Evolutionary conservation across 768 basidiomycete species (phyloP).

Genomic region (Russula sp.): DNA sequence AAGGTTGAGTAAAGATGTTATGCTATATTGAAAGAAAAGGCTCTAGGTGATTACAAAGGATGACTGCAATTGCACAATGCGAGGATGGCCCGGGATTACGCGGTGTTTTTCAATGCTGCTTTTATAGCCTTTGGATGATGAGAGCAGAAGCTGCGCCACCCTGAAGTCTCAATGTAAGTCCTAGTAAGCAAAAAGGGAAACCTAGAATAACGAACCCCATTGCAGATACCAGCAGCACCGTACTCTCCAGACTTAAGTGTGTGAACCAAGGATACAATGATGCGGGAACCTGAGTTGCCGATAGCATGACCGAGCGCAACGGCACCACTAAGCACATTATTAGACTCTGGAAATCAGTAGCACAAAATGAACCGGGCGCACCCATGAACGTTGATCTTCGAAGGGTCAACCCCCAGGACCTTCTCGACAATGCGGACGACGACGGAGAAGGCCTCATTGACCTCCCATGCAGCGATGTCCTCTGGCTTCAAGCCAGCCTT

Average conservation of each 20-base stretch:
- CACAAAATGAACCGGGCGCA: conserved; percentile 31
- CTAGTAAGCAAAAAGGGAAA: background rate
- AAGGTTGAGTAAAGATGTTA: background rate
- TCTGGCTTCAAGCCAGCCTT: conserved; percentile 74
- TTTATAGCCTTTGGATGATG: conserved; percentile 74
- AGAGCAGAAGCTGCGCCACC: conserved; percentile 91
- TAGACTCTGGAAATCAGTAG: background rate
- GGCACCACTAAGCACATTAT: conserved; percentile 60
- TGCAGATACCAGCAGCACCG: conserved; percentile 94
- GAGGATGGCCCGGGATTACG: background rate
- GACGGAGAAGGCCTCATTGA: conserved; percentile 97
- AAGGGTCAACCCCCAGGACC: conserved; percentile 71
- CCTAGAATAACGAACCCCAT: conserved; percentile 60
- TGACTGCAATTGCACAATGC: conserved; percentile 1
- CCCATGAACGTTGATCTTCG: conserved; percentile 89
- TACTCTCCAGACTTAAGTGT: conserved; percentile 89
- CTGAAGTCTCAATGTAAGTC: conserved; percentile 34
- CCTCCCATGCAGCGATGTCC: conserved; percentile 88
- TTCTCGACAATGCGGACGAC: conserved; percentile 90
- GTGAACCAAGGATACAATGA: conserved; percentile 88
- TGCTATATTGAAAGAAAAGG: background rate
- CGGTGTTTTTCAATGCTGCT: background rate
- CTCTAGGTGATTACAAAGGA: conserved; percentile 8
- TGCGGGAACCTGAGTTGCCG: conserved; percentile 91
- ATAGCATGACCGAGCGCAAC: conserved; percentile 95